These are phyloP conservation scores for Dipodascus albidus DNA, from an alignment of 805 yeast species.

Conservation along the genomic window DNA sequence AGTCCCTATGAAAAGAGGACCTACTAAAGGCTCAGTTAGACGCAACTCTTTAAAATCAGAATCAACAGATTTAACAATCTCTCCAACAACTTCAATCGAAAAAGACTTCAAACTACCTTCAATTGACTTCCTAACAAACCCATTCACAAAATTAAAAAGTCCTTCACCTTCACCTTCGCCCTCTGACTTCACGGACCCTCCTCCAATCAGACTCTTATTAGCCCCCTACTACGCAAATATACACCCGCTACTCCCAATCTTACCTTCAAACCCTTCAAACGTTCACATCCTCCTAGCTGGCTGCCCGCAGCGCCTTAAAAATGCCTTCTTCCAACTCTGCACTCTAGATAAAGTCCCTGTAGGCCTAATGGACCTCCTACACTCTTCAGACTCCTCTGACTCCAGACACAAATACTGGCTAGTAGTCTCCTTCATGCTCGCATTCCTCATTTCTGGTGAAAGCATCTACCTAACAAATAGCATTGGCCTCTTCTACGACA, in stretches of 20 bases:
- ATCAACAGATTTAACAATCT: neutral
- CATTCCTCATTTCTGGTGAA: neutral
- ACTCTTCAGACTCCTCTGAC: neutral
- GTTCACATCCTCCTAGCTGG: neutral
- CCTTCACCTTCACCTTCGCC: neutral
- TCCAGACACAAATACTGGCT: neutral
- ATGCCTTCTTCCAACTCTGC: neutral
- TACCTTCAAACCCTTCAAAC: neutral
- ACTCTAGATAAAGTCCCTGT: neutral
- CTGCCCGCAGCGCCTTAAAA: neutral
- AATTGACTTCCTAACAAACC: constrained; percentile 14
- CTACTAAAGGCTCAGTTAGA: constrained; percentile 37
- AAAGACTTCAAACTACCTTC: constrained; percentile 16
- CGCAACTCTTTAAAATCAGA: too few species aligned
- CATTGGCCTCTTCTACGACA: neutral
- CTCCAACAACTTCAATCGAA: constrained; percentile 1
- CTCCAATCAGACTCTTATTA: neutral
- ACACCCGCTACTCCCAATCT: neutral
- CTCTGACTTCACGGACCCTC: too few species aligned
- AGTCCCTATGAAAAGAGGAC: constrained; percentile 51
- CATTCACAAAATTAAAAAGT: constrained; percentile 16
- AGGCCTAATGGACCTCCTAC: neutral
- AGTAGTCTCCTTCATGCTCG: neutral
- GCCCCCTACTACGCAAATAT: neutral
- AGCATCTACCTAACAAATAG: neutral